Percentiles rank a stretch among this genome's conserved stretches.
phyloP scores from a whole-genome alignment of 371 early-diverging fungal genomes.

The Blakeslea trispora region DNA sequence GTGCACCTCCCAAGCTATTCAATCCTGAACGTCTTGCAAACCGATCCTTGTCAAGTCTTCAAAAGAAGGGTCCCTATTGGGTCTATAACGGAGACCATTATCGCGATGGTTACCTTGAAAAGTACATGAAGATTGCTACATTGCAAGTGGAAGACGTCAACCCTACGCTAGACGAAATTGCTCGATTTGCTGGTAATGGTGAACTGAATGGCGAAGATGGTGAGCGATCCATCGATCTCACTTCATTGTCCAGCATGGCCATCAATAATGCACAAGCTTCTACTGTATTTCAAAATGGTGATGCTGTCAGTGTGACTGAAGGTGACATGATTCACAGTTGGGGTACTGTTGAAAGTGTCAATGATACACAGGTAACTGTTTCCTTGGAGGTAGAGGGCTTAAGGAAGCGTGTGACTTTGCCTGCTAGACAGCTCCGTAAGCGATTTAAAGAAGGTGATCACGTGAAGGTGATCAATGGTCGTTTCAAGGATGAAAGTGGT shows the following conservation, averaged over 20 bases:
- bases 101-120: slow-evolving; percentile 89
- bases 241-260: slow-evolving; percentile 49
- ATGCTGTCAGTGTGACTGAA: slow-evolving; percentile 85
- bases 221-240: slow-evolving; percentile 56
- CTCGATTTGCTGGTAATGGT: slow-evolving; percentile 74
- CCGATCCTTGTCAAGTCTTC: slow-evolving; percentile 46
- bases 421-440: slow-evolving; percentile 78
- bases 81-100: slow-evolving; percentile 82
- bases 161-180: slow-evolving; percentile 94
- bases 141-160: slow-evolving; percentile 80
- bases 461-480: slow-evolving; percentile 91
- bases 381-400: slow-evolving; percentile 57
- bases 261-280: slow-evolving; percentile 51
- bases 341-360: slow-evolving; percentile 78
- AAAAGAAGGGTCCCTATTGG: slow-evolving; percentile 67
- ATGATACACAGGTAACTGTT: slow-evolving; percentile 65
- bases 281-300: slow-evolving; percentile 73
- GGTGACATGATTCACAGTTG: slow-evolving; percentile 87
- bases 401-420: slow-evolving; percentile 47
- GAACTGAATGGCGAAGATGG: slow-evolving; percentile 64
- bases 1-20: slow-evolving; percentile 76
- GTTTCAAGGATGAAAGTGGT: slow-evolving; percentile 87
- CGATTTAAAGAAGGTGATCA: slow-evolving; percentile 90
- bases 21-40: slow-evolving; percentile 64
- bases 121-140: slow-evolving; percentile 79